Percentiles rank a stretch among this genome's conserved stretches.
Evolutionary conservation across 352 stramenopile genomes (phyloP).

Genomic region (Pseudoperonospora humuli): DNA sequence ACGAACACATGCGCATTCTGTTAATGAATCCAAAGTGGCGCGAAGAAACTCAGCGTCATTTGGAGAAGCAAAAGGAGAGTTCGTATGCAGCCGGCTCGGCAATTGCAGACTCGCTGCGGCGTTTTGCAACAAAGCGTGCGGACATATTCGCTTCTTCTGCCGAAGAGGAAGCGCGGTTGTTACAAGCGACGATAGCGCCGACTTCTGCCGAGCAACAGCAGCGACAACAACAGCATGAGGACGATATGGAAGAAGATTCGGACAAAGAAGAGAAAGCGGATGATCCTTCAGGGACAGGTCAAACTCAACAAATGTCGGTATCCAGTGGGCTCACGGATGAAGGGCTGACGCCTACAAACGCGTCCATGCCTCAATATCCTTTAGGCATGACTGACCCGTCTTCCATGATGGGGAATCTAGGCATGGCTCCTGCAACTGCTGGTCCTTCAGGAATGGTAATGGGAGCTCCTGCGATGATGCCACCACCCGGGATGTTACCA

Average conservation of each 20-base stretch:
- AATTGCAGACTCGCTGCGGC: constrained; percentile 92
- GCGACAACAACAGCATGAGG: constrained; percentile 17
- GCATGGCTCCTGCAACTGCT: not conserved
- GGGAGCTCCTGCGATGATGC: not conserved
- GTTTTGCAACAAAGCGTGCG: constrained; percentile 88
- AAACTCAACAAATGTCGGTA: constrained; percentile 5
- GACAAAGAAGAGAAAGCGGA: constrained; percentile 30
- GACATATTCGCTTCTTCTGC: constrained; percentile 92
- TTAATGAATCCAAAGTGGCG: constrained; percentile 98
- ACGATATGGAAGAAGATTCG: constrained; percentile 38
- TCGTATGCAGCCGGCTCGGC: constrained; percentile 90
- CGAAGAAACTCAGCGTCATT: constrained; percentile 92
- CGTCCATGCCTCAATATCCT: constrained; percentile 4
- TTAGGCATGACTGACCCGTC: constrained; percentile 6
- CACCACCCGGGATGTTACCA: constrained; percentile 9
- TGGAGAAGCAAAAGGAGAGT: constrained; percentile 96
- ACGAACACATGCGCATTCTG: constrained; percentile 99
- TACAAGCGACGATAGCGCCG: constrained; percentile 38
- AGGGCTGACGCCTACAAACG: constrained; percentile 8
- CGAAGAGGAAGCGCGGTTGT: constrained; percentile 67
- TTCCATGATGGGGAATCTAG: constrained; percentile 11
- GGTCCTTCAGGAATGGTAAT: not conserved
- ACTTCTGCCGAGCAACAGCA: constrained; percentile 10
- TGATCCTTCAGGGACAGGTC: not conserved
- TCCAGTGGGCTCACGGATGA: constrained; percentile 6